Evolutionary conservation across 2,329 filamentous ascomycete species (phyloP).

Genomic region (Colletotrichum tofieldiae): DNA sequence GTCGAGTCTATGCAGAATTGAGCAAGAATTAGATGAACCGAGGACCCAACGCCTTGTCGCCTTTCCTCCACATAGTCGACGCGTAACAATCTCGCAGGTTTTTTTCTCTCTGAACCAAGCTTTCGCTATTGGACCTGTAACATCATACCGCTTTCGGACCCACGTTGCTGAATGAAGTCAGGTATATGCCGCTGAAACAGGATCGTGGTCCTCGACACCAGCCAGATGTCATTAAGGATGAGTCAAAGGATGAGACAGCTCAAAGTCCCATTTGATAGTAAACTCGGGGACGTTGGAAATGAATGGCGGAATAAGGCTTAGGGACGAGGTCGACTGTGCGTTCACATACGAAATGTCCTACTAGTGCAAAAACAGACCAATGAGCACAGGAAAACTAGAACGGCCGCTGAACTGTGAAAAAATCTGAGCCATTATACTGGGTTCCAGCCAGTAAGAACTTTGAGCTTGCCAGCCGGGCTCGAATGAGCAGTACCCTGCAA

Average conservation of each 20-base stretch:
- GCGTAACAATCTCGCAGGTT: background rate
- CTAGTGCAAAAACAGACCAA: too few species aligned
- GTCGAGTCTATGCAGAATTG: background rate
- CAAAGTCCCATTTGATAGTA: background rate
- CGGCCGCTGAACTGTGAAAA: background rate
- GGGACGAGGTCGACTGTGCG: too few species aligned
- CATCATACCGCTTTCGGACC: background rate
- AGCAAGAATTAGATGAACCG: background rate
- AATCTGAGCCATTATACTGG: background rate
- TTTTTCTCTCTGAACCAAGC: background rate
- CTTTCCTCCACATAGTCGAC: background rate
- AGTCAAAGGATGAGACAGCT: background rate
- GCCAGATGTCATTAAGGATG: background rate
- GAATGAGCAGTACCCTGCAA: background rate
- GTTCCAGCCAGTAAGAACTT: background rate
- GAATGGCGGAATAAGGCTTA: background rate
- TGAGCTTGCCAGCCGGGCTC: background rate
- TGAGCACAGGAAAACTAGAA: too few species aligned
- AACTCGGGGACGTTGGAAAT: background rate
- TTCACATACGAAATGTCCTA: too few species aligned
- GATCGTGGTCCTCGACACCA: background rate
- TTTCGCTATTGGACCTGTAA: background rate
- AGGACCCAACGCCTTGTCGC: background rate
- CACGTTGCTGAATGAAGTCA: background rate
- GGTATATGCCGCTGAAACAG: background rate